phyloP scores from a whole-genome alignment of 1,284 basidiomycete genomes.

The Meira nashicola region DNA sequence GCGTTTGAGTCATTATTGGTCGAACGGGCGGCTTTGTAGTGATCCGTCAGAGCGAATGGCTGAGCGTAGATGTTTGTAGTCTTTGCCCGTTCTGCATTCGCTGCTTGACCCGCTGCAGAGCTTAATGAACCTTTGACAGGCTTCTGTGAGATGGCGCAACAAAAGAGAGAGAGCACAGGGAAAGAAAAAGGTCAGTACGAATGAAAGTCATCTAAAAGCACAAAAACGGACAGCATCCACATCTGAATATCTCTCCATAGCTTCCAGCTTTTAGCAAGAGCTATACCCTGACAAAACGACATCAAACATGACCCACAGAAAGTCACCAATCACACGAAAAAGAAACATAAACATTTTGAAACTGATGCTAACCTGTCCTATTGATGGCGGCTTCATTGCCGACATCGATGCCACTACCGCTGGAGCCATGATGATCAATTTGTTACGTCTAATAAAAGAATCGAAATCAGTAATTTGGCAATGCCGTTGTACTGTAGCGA shows the following conservation, averaged over 20 bases:
- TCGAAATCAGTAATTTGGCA: too few relatives aligned
- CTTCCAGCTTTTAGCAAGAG: not conserved
- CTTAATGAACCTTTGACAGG: not conserved
- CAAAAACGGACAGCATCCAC: not conserved
- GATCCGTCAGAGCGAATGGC: conserved; percentile 43
- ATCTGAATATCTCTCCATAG: too few relatives aligned
- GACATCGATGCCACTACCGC: not conserved
- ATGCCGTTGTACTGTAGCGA: too few relatives aligned
- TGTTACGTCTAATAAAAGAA: too few relatives aligned
- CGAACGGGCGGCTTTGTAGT: conserved; percentile 19
- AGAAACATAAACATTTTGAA: not conserved
- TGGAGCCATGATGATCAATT: conserved; percentile 1
- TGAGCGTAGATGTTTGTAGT: conserved; percentile 32
- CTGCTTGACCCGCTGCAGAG: not conserved
- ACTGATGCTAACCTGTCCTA: conserved; percentile 4
- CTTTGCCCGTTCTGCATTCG: conserved; percentile 3
- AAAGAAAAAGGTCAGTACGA: not conserved
- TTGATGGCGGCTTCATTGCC: not conserved
- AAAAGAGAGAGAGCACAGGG: not conserved
- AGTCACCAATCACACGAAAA: not conserved
- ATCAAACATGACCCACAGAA: not conserved
- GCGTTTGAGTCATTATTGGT: conserved; percentile 5
- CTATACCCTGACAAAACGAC: not conserved
- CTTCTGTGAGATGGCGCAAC: not conserved
- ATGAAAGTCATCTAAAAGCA: not conserved